Base-by-base conservation (phyloP, 495 filamentous ascomycete species). In the Chaetomium tenue region DNA sequence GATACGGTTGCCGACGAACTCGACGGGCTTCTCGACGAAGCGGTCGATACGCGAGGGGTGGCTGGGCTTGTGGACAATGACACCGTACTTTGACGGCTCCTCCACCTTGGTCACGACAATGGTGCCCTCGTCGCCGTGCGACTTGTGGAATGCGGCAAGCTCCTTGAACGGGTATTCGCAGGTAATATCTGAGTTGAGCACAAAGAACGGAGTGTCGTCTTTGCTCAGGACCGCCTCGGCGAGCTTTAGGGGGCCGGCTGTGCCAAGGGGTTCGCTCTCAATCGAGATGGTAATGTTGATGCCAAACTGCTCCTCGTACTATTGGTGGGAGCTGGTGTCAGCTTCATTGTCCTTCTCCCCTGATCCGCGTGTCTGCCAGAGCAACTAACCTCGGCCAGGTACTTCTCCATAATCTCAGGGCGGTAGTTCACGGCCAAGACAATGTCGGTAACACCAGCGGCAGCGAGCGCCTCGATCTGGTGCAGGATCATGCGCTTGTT, bases 31-130 rank as follows among this genome's bases (percentile, higher is more conserved):
- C 84, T 99, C 94, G 63, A 99, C 94, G 81, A 99, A 99, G 64
- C 94, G 91, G 80, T 99, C 94, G 77, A 99, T 98, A 71, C 91
- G 88, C 18, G 92, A 90, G 40, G 91, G 78, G 77, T 97, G 91
- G 79, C 86, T 88, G 60, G 93, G 93, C 82, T 96, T 96, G 87
- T 99, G 94, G 23, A 99, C 94, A 22, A 99, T 86, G 63, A 99
- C 94, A 85, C 94, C 94, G 77, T 98, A 99, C 80, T 99, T 99
- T 67, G 91, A 95, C 26, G 94, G 94, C 81, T 99, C 95, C 76
- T 99, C 94, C 11, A 99, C 94, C 82, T 99, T 99, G 71, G 94
- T 99, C 60, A 99, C 94, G 26, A 98, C 91, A 72, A 99, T 99
- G 64, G 94, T 99, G 70, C 94, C 94, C 80, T 99, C 94, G 50